Conservation (phyloP, 202 grass and related monocot genomes). For the Cymbopogon flexuosus region DNA sequence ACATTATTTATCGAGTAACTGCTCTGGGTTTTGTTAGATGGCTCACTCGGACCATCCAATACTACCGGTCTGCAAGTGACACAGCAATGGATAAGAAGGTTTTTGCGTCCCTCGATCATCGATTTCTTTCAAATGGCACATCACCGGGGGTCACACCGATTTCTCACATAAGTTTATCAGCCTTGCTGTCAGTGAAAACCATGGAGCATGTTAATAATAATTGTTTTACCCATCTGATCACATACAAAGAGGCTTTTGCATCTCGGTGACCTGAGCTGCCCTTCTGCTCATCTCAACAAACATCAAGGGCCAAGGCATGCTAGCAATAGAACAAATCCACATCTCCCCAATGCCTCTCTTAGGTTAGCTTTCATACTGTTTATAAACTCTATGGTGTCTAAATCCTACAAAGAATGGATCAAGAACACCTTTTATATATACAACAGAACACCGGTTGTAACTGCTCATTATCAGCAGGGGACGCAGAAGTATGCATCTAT, state of each 20-base stretch:
- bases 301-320: conserved; percentile 20
- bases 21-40: too few species aligned
- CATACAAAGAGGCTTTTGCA: conserved; percentile 27
- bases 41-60: not conserved
- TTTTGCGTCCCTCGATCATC: not conserved
- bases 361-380: conserved; percentile 43
- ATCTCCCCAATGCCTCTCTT: conserved; percentile 21
- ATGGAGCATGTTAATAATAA: conserved; percentile 26
- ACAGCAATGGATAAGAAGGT: not conserved
- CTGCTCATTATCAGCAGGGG: conserved; percentile 52
- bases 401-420: conserved; percentile 94
- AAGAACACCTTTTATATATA: conserved; percentile 79
- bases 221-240: conserved; percentile 17
- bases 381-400: conserved; percentile 50
- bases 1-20: too few species aligned
- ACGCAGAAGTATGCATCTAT: conserved; percentile 45
- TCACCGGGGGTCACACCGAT: not conserved
- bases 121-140: not conserved
- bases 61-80: not conserved
- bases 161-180: not conserved
- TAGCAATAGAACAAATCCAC: conserved; percentile 27
- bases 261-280: not conserved
- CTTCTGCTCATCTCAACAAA: conserved; percentile 29
- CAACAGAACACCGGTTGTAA: conserved; percentile 39
- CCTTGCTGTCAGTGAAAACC: conserved; percentile 27